phyloP scores from a whole-genome alignment of 2,329 filamentous ascomycete genomes.

The Xylariaceae sp. region DNA sequence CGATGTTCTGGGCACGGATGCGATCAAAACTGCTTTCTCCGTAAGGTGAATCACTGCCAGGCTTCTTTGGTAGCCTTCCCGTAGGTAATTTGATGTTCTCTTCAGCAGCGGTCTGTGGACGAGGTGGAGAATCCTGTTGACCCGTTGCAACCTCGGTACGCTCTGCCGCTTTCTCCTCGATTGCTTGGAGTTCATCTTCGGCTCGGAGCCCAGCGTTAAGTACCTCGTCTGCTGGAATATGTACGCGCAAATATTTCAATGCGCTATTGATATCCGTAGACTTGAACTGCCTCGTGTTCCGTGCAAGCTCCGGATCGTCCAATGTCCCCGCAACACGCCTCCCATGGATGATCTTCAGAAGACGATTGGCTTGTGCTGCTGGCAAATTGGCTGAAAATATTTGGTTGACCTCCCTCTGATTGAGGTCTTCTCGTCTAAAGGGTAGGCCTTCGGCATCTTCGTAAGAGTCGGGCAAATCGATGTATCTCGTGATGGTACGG shows the following conservation, averaged over 20 bases:
- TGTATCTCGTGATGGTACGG: slow-evolving; percentile 50
- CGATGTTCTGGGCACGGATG: slow-evolving; percentile 53
- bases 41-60: slow-evolving; percentile 49
- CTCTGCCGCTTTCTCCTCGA: slow-evolving; percentile 39
- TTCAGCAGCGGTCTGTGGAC: slow-evolving; percentile 15
- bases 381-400: slow-evolving; percentile 52
- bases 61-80: slow-evolving; percentile 30
- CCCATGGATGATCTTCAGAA: slow-evolving; percentile 60
- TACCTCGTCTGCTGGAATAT: slow-evolving; percentile 57
- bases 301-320: slow-evolving; percentile 52
- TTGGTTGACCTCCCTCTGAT: slow-evolving; percentile 41
- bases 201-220: slow-evolving; percentile 59
- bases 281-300: slow-evolving; percentile 47
- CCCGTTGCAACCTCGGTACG: slow-evolving; percentile 19
- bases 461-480: slow-evolving; percentile 57
- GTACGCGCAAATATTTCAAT: slow-evolving; percentile 54
- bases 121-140: slow-evolving; percentile 15
- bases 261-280: slow-evolving; percentile 43
- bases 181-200: slow-evolving; percentile 57
- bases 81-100: slow-evolving; percentile 13
- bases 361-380: slow-evolving; percentile 46
- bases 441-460: slow-evolving; percentile 53
- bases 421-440: slow-evolving; percentile 51
- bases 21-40: slow-evolving; percentile 56
- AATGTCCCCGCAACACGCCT: slow-evolving; percentile 63